A percentile compares a stretch with the other conserved stretches of the same genome.
Conservation (phyloP, 2,329 filamentous ascomycete genomes). For the Fusarium citri region DNA sequence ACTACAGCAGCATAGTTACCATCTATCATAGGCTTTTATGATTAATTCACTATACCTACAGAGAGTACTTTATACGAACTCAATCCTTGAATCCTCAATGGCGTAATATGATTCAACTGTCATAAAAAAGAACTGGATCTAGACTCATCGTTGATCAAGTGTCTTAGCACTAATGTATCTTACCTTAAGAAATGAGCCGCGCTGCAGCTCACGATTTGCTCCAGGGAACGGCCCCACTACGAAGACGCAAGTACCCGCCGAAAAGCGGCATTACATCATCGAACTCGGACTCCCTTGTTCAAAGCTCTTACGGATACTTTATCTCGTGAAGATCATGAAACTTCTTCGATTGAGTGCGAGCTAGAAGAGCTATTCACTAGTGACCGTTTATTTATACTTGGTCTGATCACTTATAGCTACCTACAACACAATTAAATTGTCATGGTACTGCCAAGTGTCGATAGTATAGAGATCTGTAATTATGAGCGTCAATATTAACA, state of each 20-base stretch:
- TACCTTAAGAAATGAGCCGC: slow-evolving; percentile 23
- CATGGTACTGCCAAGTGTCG: not conserved
- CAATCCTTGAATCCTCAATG: not conserved
- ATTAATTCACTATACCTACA: not conserved
- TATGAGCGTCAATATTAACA: slow-evolving; percentile 2
- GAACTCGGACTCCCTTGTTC: slow-evolving; percentile 17
- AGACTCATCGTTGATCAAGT: slow-evolving; percentile 11
- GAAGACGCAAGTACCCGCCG: slow-evolving; percentile 10
- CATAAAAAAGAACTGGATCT: slow-evolving; percentile 7
- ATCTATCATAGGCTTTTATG: not conserved
- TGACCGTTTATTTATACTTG: not conserved
- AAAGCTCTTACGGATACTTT: not conserved
- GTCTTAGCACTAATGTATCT: slow-evolving; percentile 5
- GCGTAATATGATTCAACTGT: slow-evolving; percentile 17
- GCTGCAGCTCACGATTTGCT: slow-evolving; percentile 16
- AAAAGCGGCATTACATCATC: slow-evolving; percentile 45
- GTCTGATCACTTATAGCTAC: not conserved
- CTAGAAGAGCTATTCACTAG: not conserved
- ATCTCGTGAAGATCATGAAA: slow-evolving; percentile 28
- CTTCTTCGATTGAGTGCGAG: slow-evolving; percentile 7
- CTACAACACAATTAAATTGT: not conserved
- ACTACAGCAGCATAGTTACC: not conserved
- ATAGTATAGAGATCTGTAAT: not conserved
- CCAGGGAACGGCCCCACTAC: slow-evolving; percentile 24
- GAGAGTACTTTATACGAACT: not conserved